These are phyloP conservation scores for Xylariaceae sp. DNA, from an alignment of 2,329 filamentous ascomycete species.

Conservation along the genomic window DNA sequence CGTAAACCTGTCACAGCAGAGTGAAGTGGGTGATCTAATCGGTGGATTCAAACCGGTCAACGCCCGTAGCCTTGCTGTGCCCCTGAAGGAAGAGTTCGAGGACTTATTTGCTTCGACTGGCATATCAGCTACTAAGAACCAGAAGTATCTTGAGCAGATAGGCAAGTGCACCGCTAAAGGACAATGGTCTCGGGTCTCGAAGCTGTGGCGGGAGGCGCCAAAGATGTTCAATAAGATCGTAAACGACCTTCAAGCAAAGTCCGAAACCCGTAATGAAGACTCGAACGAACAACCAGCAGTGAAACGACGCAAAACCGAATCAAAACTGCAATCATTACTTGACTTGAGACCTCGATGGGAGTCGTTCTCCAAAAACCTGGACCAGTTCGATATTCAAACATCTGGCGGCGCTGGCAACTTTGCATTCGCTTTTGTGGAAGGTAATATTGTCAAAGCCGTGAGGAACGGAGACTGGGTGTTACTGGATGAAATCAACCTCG, in stretches of 20 bases:
- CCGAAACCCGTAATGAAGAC: slow-evolving; percentile 35
- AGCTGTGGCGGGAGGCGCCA: slow-evolving; percentile 82
- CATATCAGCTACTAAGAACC: slow-evolving; percentile 83
- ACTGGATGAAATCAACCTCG: slow-evolving; percentile 94
- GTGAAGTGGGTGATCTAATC: slow-evolving; percentile 89
- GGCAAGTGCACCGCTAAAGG: slow-evolving; percentile 72
- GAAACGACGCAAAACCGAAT: slow-evolving; percentile 63
- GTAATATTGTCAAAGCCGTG: slow-evolving; percentile 92
- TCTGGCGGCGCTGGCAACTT: slow-evolving; percentile 68
- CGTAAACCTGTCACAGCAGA: slow-evolving; percentile 96
- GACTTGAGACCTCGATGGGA: slow-evolving; percentile 68
- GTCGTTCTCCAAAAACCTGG: slow-evolving; percentile 66
- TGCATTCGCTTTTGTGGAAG: slow-evolving; percentile 93
- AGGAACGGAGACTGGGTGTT: slow-evolving; percentile 96
- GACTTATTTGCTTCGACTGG: slow-evolving; percentile 78
- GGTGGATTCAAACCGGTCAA: slow-evolving; percentile 97
- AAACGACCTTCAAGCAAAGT: slow-evolving; percentile 44
- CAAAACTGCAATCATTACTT: slow-evolving; percentile 59
- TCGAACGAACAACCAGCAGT: slow-evolving; percentile 54
- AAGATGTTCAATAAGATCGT: slow-evolving; percentile 77
- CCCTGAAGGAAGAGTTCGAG: slow-evolving; percentile 90
- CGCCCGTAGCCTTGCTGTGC: slow-evolving; percentile 77
- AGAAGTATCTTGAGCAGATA: slow-evolving; percentile 76
- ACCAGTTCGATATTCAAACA: slow-evolving; percentile 75
- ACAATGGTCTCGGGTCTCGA: slow-evolving; percentile 82